A percentile compares a stretch with the other conserved stretches of the same genome.
Evolutionary conservation across 139 green algal species (phyloP).

Genomic region (Diplosphaera chodatii): DNA sequence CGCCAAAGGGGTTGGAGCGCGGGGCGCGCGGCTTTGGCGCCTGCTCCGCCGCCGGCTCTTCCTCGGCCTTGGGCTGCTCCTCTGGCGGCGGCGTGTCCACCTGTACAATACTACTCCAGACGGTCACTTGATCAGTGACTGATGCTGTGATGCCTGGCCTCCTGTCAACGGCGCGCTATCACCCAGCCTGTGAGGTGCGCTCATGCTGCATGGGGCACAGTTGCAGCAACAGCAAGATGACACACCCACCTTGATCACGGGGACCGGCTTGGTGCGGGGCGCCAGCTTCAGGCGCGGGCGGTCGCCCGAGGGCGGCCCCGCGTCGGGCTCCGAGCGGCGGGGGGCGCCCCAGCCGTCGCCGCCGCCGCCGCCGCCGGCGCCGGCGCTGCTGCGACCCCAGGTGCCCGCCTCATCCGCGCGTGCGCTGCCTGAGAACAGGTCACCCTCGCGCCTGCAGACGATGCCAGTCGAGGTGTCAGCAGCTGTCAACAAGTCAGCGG

Average conservation of each 20-base stretch:
- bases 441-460: conserved; percentile 1
- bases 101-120: no score
- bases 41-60: not conserved
- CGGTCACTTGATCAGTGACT: no score
- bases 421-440: not conserved
- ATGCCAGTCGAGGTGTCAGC: no score
- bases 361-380: conserved; percentile 11
- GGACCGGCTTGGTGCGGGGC: conserved; percentile 43
- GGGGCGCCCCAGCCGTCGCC: not conserved
- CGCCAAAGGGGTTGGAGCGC: conserved; percentile 70
- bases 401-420: conserved; percentile 5
- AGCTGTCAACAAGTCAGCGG: no score
- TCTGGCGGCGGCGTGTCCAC: conserved; percentile 1
- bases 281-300: conserved; percentile 53
- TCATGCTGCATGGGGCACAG: no score
- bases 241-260: not conserved
- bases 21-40: conserved; percentile 8
- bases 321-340: not conserved
- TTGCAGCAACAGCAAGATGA: no score
- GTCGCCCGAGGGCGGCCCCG: conserved; percentile 16
- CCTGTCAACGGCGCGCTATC: no score
- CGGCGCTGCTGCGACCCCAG: not conserved
- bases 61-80: not conserved
- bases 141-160: no score
- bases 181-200: no score